These are phyloP conservation scores for Saccharum hybrid DNA, from an alignment of 202 grass and related monocot genomes.

Conservation along the genomic window DNA sequence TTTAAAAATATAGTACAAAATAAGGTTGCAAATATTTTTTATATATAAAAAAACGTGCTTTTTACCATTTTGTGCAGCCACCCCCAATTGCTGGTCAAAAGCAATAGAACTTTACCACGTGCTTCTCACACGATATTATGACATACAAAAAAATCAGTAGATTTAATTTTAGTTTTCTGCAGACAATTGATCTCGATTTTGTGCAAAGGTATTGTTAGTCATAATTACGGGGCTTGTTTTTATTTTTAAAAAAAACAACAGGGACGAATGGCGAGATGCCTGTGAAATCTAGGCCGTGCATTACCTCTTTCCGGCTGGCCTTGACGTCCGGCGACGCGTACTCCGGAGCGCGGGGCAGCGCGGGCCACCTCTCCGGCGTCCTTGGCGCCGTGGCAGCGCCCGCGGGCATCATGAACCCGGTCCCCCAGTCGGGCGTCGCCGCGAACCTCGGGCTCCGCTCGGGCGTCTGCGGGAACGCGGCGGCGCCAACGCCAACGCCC, in stretches of 20 bases:
- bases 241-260: not conserved
- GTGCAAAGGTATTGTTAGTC: not conserved
- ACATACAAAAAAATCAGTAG: not conserved
- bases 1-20: not conserved
- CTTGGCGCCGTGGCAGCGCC: conserved; percentile 24
- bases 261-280: not conserved
- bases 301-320: conserved; percentile 68
- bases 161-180: not conserved
- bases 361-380: conserved; percentile 67
- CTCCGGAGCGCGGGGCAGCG: conserved; percentile 52
- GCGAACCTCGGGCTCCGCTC: conserved; percentile 64
- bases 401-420: conserved; percentile 58
- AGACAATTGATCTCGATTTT: not conserved
- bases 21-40: not conserved
- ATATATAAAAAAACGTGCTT: not conserved
- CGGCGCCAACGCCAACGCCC: conserved; percentile 9
- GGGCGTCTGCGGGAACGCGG: conserved; percentile 41
- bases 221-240: not conserved
- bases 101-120: not conserved
- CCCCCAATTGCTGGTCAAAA: not conserved
- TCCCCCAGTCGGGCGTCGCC: conserved; percentile 56
- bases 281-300: not conserved
- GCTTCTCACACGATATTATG: not conserved
- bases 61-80: not conserved
- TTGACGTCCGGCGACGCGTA: conserved; percentile 49